These are phyloP conservation scores for Scenedesmus sp. DNA, from an alignment of 163 green algal species.

Conservation along the genomic window DNA sequence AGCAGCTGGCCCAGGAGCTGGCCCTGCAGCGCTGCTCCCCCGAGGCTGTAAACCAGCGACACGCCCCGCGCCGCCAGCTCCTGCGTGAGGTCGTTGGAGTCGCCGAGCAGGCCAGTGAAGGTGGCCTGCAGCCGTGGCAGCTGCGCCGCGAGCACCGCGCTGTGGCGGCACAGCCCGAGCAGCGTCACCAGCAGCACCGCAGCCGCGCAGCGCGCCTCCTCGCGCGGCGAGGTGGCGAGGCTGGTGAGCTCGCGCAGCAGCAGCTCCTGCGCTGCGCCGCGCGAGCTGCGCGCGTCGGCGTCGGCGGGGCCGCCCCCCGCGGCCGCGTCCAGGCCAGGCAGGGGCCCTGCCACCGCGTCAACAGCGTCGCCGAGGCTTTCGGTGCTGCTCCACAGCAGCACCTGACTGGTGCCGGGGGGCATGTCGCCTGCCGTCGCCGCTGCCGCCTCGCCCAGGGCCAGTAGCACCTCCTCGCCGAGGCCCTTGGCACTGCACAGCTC, in stretches of 20 bases:
- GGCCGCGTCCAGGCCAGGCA: too few species aligned
- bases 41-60: conserved; percentile 79
- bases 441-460: conserved; percentile 20
- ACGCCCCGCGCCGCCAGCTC: conserved; percentile 90
- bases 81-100: conserved; percentile 86
- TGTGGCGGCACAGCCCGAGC: conserved; percentile 62
- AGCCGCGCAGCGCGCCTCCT: conserved; percentile 56
- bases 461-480: conserved; percentile 27
- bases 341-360: conserved; percentile 5
- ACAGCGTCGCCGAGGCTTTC: conserved; percentile 20
- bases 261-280: conserved; percentile 37
- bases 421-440: conserved; percentile 27
- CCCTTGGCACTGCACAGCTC: conserved; percentile 8
- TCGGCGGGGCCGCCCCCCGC: too few species aligned
- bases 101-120: conserved; percentile 77
- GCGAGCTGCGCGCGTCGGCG: too few species aligned
- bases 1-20: conserved; percentile 80
- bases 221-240: conserved; percentile 2
- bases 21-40: conserved; percentile 60
- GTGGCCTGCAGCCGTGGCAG: conserved; percentile 66
- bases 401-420: neutral
- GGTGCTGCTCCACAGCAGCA: conserved; percentile 31
- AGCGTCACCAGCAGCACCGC: conserved; percentile 85
- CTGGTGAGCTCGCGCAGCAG: conserved; percentile 15
- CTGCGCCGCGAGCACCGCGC: conserved; percentile 4